phyloP scores from a whole-genome alignment of 2,329 filamentous ascomycete species.

The Ophiocordyceps robertsii region DNA sequence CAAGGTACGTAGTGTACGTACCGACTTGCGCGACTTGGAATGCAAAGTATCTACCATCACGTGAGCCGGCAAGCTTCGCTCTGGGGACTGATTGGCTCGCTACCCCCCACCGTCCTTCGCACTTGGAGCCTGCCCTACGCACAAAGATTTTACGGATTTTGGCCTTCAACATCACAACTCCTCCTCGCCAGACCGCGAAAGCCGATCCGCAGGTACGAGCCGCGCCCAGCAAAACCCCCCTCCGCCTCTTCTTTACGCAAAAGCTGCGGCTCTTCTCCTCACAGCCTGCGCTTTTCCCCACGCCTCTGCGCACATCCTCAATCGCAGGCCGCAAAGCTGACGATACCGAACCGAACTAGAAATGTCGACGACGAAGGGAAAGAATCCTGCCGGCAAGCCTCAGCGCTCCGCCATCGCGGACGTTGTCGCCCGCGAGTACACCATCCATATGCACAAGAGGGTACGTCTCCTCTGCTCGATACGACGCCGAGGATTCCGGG shows the following conservation, averaged over 20 bases:
- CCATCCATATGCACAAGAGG: conserved; percentile 99
- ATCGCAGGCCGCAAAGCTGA: conserved; percentile 13
- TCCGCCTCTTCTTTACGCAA: conserved; percentile 5
- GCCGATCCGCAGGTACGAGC: conserved; percentile 29
- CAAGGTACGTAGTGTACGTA: neutral
- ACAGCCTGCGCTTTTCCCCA: neutral
- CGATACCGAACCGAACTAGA: conserved; percentile 14
- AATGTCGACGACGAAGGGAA: conserved; percentile 26
- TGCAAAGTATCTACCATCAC: too few relatives aligned
- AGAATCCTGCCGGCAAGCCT: conserved; percentile 25
- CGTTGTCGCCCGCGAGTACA: conserved; percentile 99
- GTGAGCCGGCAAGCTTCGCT: neutral
- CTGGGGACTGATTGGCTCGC: conserved; percentile 21
- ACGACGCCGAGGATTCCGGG: too few relatives aligned
- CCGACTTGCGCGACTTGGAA: neutral
- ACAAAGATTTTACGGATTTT: conserved; percentile 29
- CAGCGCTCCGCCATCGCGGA: conserved; percentile 93
- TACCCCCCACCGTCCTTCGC: conserved; percentile 16
- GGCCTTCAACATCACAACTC: conserved; percentile 21
- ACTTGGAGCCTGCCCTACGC: conserved; percentile 26
- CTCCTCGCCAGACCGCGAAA: conserved; percentile 24
- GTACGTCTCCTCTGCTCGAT: conserved; percentile 15
- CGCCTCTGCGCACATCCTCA: too few relatives aligned
- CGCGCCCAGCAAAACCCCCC: conserved; percentile 8
- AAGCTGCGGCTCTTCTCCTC: neutral